These are phyloP conservation scores for Xylaria palmicola DNA, from an alignment of 495 filamentous ascomycete species.

Conservation along the genomic window DNA sequence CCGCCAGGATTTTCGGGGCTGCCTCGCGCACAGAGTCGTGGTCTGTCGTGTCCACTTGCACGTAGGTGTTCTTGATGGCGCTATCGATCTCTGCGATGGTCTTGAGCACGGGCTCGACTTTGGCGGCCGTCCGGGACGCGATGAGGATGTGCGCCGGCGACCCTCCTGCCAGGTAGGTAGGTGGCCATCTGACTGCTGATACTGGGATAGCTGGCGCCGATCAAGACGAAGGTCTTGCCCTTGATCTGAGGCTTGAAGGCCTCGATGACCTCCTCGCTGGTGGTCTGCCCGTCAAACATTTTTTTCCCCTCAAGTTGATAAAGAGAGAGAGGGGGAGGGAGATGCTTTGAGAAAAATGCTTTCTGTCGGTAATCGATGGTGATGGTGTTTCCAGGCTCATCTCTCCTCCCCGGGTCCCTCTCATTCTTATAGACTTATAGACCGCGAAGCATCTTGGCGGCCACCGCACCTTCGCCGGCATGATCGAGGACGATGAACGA, in stretches of 20 bases:
- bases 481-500: too few relatives aligned
- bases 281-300: constrained; percentile 35
- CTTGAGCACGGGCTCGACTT: constrained; percentile 41
- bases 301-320: not conserved
- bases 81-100: constrained; percentile 39
- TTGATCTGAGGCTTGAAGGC: constrained; percentile 31
- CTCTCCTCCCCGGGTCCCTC: not conserved
- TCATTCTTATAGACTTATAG: constrained; percentile 9
- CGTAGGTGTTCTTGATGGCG: constrained; percentile 38
- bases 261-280: constrained; percentile 36
- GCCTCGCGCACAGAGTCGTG: constrained; percentile 51
- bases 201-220: constrained; percentile 46
- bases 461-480: too few relatives aligned
- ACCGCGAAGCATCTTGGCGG: not conserved
- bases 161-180: constrained; percentile 44
- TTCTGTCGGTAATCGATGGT: not conserved
- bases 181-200: constrained; percentile 49
- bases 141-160: constrained; percentile 45
- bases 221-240: constrained; percentile 44
- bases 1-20: constrained; percentile 42
- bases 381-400: not conserved
- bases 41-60: constrained; percentile 49
- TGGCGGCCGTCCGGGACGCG: constrained; percentile 38
- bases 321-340: not conserved
- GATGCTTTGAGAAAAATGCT: not conserved